Percentiles rank a stretch among this genome's conserved stretches.
These are phyloP conservation scores for Xanthoconium separans DNA, from an alignment of 1,284 basidiomycete species.

Conservation along the genomic window DNA sequence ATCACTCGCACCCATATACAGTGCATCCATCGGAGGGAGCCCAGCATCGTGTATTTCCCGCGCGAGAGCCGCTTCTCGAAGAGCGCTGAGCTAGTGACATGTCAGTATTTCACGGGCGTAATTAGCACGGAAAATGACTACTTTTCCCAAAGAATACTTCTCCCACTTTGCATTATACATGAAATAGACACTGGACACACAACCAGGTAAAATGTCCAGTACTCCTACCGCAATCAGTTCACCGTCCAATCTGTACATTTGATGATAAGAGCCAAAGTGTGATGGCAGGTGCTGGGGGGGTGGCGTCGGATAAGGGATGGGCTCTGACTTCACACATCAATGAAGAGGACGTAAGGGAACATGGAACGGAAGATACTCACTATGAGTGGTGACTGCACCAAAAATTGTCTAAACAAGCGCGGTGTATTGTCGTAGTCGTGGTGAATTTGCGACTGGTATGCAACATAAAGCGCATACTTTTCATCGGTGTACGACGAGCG, in stretches of 20 bases:
- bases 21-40: constrained; percentile 52
- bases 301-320: constrained; percentile 55
- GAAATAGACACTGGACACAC: constrained; percentile 96
- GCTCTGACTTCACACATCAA: constrained; percentile 38
- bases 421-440: constrained; percentile 57
- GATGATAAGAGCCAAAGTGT: constrained; percentile 85
- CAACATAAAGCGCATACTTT: constrained; percentile 75
- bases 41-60: constrained; percentile 76
- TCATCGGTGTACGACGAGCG: constrained; percentile 75
- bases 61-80: constrained; percentile 76
- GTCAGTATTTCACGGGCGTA: constrained; percentile 3
- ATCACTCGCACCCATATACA: constrained; percentile 78
- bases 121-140: constrained; percentile 26
- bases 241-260: constrained; percentile 81
- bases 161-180: constrained; percentile 86
- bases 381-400: constrained; percentile 76
- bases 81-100: constrained; percentile 67
- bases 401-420: constrained; percentile 66
- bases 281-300: constrained; percentile 59
- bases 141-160: constrained; percentile 81
- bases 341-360: constrained; percentile 4
- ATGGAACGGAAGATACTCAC: constrained; percentile 41
- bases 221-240: constrained; percentile 86
- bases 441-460: constrained; percentile 80
- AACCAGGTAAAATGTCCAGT: constrained; percentile 86